Evolutionary conservation across 176 grass and related monocot species (phyloP).

Genomic region (Pontederia crassipes): DNA sequence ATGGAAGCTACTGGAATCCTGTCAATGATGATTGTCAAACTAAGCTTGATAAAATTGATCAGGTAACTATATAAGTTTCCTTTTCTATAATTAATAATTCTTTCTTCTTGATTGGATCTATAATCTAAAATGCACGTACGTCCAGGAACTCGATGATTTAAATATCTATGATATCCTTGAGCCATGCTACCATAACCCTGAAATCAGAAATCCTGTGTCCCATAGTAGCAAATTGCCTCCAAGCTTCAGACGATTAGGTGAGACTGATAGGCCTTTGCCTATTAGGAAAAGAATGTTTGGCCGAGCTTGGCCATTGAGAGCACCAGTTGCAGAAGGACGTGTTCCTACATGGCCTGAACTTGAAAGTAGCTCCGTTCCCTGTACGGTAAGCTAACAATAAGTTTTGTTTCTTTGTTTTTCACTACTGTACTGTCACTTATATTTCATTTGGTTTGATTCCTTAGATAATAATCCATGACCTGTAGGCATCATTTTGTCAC

Average conservation of each 20-base stretch:
- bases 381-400: conserved; percentile 39
- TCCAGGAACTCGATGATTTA: conserved; percentile 34
- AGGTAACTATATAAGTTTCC: conserved; percentile 23
- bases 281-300: conserved; percentile 86
- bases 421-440: no score
- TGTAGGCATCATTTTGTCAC: no score
- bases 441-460: no score
- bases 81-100: neutral
- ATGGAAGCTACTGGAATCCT: conserved; percentile 76
- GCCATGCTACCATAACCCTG: conserved; percentile 68
- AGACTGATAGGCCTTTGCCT: conserved; percentile 50
- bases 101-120: neutral
- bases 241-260: conserved; percentile 79
- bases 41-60: conserved; percentile 34
- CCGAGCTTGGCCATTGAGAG: conserved; percentile 88
- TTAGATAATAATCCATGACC: no score
- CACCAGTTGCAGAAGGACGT: conserved; percentile 61
- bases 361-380: conserved; percentile 57
- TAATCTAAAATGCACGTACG: no score
- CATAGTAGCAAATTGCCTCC: conserved; percentile 28
- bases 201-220: conserved; percentile 24
- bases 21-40: conserved; percentile 21
- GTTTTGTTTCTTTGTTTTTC: no score
- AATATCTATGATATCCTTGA: conserved; percentile 97
- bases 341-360: conserved; percentile 89